phyloP scores from a whole-genome alignment of 371 early-diverging fungal genomes.

The Circinella umbellata region DNA sequence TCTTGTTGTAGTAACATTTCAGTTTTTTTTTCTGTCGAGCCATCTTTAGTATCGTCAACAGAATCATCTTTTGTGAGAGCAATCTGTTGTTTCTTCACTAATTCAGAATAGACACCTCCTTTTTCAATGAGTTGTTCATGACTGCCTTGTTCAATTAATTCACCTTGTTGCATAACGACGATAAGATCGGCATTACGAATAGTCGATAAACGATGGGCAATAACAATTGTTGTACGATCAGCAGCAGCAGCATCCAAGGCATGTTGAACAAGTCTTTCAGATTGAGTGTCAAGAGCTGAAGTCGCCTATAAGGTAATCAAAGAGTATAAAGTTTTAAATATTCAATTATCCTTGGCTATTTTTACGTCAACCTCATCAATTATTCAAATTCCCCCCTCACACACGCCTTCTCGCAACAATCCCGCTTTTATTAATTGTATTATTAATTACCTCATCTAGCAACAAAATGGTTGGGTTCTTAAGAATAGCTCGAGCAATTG shows the following conservation, averaged over 20 bases:
- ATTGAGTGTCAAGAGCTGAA: constrained; percentile 77
- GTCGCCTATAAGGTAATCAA: constrained; percentile 55
- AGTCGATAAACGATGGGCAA: constrained; percentile 91
- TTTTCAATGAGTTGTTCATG: constrained; percentile 66
- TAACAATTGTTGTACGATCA: constrained; percentile 88
- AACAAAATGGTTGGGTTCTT: constrained; percentile 51
- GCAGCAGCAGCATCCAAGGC: constrained; percentile 79
- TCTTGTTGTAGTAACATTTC: constrained; percentile 41
- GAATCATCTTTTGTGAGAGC: constrained; percentile 5
- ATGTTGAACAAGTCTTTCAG: constrained; percentile 81
- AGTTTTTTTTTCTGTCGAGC: neutral
- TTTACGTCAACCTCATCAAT: neutral
- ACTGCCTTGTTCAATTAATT: constrained; percentile 73
- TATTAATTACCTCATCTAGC: constrained; percentile 41
- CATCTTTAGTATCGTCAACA: too few species aligned
- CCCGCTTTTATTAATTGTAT: neutral
- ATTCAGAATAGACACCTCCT: constrained; percentile 59
- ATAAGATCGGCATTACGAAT: constrained; percentile 85
- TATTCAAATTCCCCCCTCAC: neutral
- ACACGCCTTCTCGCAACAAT: too few species aligned
- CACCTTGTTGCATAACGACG: constrained; percentile 77
- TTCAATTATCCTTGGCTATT: constrained; percentile 10
- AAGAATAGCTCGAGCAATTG: constrained; percentile 55
- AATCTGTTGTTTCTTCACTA: constrained; percentile 65
- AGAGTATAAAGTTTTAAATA: neutral